Evolutionary conservation across 352 stramenopile species (phyloP).

Genomic region (Phytophthora vignae): DNA sequence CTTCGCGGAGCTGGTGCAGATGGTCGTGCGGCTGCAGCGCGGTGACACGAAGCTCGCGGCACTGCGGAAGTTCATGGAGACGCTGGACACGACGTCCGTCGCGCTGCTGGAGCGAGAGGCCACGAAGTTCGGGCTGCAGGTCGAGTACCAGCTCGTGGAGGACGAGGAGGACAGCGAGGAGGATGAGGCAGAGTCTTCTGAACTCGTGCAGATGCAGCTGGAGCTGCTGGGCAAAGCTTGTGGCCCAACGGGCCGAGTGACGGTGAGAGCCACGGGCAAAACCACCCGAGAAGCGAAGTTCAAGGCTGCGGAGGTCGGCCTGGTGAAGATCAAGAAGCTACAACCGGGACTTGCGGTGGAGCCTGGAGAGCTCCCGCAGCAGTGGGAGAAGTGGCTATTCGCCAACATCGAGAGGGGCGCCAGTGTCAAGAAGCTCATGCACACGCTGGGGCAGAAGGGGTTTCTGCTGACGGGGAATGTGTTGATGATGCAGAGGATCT

Average conservation of each 20-base stretch:
- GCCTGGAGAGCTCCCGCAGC: conserved; percentile 50
- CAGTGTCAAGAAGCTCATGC: conserved; percentile 59
- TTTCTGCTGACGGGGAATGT: conserved; percentile 63
- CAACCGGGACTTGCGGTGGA: conserved; percentile 69
- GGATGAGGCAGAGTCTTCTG: background rate
- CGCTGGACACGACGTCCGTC: conserved; percentile 69
- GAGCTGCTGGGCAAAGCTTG: conserved; percentile 64
- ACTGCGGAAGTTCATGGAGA: conserved; percentile 55
- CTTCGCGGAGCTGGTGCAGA: conserved; percentile 63
- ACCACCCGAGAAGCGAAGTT: conserved; percentile 81
- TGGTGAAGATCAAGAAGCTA: conserved; percentile 65
- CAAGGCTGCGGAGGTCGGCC: conserved; percentile 61
- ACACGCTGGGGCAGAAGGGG: conserved; percentile 61
- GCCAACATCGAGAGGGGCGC: conserved; percentile 65
- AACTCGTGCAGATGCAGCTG: conserved; percentile 56
- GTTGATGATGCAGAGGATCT: conserved; percentile 74
- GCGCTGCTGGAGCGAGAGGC: conserved; percentile 68
- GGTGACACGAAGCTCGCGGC: conserved; percentile 57
- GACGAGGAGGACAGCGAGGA: conserved; percentile 44
- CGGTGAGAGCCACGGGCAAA: conserved; percentile 52
- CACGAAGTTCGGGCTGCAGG: conserved; percentile 61
- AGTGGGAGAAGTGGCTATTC: conserved; percentile 72
- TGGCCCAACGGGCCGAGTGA: conserved; percentile 41
- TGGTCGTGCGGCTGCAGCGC: conserved; percentile 64
- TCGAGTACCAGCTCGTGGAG: conserved; percentile 63